Percentiles rank a stretch among this genome's conserved stretches.
Evolutionary conservation across 2,329 filamentous ascomycete genomes (phyloP).

Genomic region (Tolypocladium guangdongense): DNA sequence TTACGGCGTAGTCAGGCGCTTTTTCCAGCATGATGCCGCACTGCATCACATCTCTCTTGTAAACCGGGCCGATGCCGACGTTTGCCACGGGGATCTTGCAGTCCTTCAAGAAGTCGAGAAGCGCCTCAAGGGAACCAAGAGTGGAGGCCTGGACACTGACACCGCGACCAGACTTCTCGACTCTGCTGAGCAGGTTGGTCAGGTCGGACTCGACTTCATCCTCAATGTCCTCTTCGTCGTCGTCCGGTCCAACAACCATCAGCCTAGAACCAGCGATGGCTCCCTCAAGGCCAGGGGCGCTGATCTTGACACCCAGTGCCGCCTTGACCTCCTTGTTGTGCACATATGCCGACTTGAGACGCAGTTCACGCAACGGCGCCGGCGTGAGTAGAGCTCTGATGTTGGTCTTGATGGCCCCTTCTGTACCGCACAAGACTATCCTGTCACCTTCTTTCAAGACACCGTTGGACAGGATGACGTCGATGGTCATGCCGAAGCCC

Average conservation of each 20-base stretch:
- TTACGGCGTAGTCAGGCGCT: conserved; percentile 88
- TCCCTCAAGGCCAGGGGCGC: conserved; percentile 86
- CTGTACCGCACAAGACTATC: conserved; percentile 91
- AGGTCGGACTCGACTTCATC: conserved; percentile 96
- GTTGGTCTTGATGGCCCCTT: conserved; percentile 89
- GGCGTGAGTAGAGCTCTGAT: conserved; percentile 91
- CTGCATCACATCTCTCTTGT: conserved; percentile 96
- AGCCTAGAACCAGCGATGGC: conserved; percentile 94
- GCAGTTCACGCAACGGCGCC: conserved; percentile 83
- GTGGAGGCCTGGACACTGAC: conserved; percentile 97
- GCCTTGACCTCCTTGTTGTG: conserved; percentile 99
- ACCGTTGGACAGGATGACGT: conserved; percentile 94
- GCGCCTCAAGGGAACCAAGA: conserved; percentile 87
- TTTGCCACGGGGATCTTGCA: conserved; percentile 97
- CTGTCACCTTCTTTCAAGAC: conserved; percentile 88
- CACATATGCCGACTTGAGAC: conserved; percentile 91
- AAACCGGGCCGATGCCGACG: conserved; percentile 94
- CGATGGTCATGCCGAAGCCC: conserved; percentile 96
- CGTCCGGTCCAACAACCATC: conserved; percentile 85
- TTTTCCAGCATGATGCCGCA: conserved; percentile 95
- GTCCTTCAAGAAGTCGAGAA: conserved; percentile 89
- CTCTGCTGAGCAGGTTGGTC: conserved; percentile 78
- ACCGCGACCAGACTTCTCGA: conserved; percentile 85
- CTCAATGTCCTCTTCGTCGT: conserved; percentile 93
- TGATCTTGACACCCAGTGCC: conserved; percentile 96